Percentiles rank a stretch among this genome's conserved stretches.
Evolutionary conservation across 2,329 filamentous ascomycete genomes (phyloP).

Genomic region (Trichoderma citrinoviride): DNA sequence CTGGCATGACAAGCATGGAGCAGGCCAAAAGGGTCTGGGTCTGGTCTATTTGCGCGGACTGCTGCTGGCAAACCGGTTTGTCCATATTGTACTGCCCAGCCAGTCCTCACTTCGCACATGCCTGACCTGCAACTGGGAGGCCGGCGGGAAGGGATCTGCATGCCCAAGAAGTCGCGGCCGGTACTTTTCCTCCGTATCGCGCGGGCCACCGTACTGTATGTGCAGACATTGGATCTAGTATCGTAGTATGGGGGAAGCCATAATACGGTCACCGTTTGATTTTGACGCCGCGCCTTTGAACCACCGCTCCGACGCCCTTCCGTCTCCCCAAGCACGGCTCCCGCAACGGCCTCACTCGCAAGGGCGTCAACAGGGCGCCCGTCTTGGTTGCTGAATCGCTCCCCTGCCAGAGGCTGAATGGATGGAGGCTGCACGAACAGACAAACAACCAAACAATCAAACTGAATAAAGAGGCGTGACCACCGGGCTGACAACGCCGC

Average conservation of each 20-base stretch:
- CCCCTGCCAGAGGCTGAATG: not conserved
- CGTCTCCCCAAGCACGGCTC: not conserved
- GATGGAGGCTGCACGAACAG: not conserved
- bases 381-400: not conserved
- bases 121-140: too few species aligned
- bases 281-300: not conserved
- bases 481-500: not conserved
- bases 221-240: too few species aligned
- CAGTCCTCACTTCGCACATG: not conserved
- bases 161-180: too few species aligned
- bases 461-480: not conserved
- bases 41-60: not conserved
- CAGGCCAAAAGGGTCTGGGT: not conserved
- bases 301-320: not conserved
- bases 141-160: too few species aligned
- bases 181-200: not conserved
- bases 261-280: too few species aligned
- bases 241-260: too few species aligned
- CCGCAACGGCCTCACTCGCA: not conserved
- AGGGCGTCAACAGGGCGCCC: not conserved
- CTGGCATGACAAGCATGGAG: slow-evolving; percentile 19
- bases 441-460: too few species aligned
- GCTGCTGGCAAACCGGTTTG: slow-evolving; percentile 14
- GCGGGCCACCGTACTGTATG: not conserved
- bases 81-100: too few species aligned